A percentile compares a stretch with the other conserved stretches of the same genome.
These are phyloP conservation scores for Cyberlindnera veronae DNA, from an alignment of 805 yeast species.

Conservation along the genomic window DNA sequence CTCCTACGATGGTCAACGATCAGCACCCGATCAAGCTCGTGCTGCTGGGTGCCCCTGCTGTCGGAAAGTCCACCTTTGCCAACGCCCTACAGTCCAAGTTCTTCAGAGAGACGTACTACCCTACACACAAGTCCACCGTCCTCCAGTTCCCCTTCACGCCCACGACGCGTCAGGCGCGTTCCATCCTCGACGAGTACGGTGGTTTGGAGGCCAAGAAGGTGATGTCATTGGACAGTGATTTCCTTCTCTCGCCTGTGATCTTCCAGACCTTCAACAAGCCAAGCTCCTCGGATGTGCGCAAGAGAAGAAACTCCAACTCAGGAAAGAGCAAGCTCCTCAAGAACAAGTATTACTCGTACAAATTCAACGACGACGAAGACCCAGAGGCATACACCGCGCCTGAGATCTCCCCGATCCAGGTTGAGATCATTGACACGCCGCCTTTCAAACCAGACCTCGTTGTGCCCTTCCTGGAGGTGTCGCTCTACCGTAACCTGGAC, in stretches of 20 bases:
- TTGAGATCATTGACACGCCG: constrained; percentile 75
- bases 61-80: constrained; percentile 60
- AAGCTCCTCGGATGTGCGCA: constrained; percentile 5
- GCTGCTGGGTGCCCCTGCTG: constrained; percentile 53
- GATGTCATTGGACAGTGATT: constrained; percentile 29
- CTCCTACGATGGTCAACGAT: constrained; percentile 14
- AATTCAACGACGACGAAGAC: constrained; percentile 13
- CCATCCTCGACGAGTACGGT: constrained; percentile 46
- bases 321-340: constrained; percentile 15
- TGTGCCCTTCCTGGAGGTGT: constrained; percentile 74
- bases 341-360: constrained; percentile 21
- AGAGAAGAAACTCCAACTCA: constrained; percentile 16
- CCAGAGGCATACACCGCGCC: constrained; percentile 41
- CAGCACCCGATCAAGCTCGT: constrained; percentile 52
- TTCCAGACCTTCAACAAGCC: constrained; percentile 32
- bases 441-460: constrained; percentile 61
- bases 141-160: constrained; percentile 55
- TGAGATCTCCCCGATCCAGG: constrained; percentile 51
- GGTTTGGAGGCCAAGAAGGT: constrained; percentile 37
- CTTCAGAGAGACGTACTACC: constrained; percentile 69
- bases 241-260: constrained; percentile 36
- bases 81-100: constrained; percentile 45
- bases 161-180: constrained; percentile 32
- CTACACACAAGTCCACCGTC: constrained; percentile 61
- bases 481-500: constrained; percentile 59